phyloP scores from a whole-genome alignment of 495 filamentous ascomycete genomes.

The Diplogelasinospora grovesii region DNA sequence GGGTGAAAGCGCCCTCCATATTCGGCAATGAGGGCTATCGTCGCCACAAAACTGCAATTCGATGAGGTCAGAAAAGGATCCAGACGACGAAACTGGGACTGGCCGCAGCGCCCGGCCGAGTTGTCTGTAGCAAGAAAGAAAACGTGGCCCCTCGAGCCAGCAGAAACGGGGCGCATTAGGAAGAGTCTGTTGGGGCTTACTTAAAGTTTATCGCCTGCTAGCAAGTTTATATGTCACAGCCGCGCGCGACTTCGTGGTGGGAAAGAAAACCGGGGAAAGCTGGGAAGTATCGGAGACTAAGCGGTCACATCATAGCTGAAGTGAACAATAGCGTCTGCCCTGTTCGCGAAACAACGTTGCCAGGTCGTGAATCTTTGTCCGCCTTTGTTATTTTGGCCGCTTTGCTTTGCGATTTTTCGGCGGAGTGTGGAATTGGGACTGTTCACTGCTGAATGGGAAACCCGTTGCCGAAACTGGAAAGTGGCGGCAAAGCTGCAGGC shows the following conservation, averaged over 20 bases:
- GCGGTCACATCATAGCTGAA: constrained; percentile 30
- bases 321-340: constrained; percentile 2
- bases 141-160: neutral
- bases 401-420: constrained; percentile 19
- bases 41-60: no score
- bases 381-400: constrained; percentile 2
- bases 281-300: constrained; percentile 9
- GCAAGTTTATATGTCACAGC: constrained; percentile 7
- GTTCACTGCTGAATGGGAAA: neutral
- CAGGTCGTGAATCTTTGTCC: neutral
- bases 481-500: constrained; percentile 14
- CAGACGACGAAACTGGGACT: no score
- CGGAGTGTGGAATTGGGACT: constrained; percentile 11
- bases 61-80: constrained; percentile 5
- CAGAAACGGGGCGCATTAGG: neutral
- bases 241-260: constrained; percentile 12
- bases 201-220: no score
- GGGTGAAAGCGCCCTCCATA: constrained; percentile 83
- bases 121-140: no score
- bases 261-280: constrained; percentile 6
- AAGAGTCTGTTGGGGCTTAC: no score
- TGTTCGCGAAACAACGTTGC: no score
- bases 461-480: constrained; percentile 13
- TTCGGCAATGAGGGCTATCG: constrained; percentile 15
- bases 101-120: no score